phyloP scores from a whole-genome alignment of 1,284 basidiomycete species.

The Sporisorium sorghi region DNA sequence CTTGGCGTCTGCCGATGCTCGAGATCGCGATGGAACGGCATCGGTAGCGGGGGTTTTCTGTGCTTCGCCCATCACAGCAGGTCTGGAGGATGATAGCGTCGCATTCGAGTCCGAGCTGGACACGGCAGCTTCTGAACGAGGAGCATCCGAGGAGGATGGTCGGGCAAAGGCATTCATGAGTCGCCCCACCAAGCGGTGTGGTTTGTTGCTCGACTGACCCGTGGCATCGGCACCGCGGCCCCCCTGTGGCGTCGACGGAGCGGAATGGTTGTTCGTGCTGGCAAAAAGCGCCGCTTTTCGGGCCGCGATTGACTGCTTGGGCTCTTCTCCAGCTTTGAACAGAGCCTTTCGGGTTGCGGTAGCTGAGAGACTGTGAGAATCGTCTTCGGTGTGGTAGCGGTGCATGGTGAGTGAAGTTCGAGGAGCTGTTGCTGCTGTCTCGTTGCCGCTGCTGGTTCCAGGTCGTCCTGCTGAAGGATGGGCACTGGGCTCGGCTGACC shows the following conservation, averaged over 20 bases:
- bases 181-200: slow-evolving; percentile 37
- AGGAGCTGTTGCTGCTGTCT: slow-evolving; percentile 5
- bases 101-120: slow-evolving; percentile 7
- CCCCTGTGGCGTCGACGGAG: slow-evolving; percentile 24
- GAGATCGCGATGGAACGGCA: not conserved
- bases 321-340: slow-evolving; percentile 38
- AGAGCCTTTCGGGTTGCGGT: slow-evolving; percentile 13
- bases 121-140: slow-evolving; percentile 4
- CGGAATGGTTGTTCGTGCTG: slow-evolving; percentile 22
- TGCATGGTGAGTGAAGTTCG: slow-evolving; percentile 34
- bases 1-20: slow-evolving; percentile 8
- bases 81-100: not conserved
- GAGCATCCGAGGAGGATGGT: slow-evolving; percentile 22
- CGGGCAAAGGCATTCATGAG: slow-evolving; percentile 40
- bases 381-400: slow-evolving; percentile 38
- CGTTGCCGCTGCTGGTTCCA: slow-evolving; percentile 22
- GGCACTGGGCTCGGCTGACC: slow-evolving; percentile 10
- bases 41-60: not conserved
- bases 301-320: slow-evolving; percentile 34
- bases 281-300: slow-evolving; percentile 43
- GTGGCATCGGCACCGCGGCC: slow-evolving; percentile 6
- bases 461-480: slow-evolving; percentile 10
- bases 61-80: not conserved
- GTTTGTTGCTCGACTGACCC: slow-evolving; percentile 13
- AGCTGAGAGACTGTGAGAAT: slow-evolving; percentile 12